Evolutionary conservation across 163 green algal genomes (phyloP).

Genomic region (Chlorella variabilis): DNA sequence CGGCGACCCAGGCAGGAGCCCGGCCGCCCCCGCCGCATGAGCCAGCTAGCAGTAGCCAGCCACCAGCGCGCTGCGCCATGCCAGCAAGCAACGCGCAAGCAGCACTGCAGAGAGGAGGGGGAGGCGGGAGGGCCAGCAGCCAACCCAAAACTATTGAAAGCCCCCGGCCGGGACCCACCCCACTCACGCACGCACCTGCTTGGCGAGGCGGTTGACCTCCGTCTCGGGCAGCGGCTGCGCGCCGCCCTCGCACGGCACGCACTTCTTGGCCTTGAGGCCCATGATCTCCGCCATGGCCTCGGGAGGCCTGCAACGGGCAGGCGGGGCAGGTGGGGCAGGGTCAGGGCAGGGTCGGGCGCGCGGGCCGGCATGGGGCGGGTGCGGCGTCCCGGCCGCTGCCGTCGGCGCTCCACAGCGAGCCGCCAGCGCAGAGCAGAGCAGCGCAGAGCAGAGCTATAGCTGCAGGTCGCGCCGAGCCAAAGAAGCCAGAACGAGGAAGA

Average conservation of each 20-base stretch:
- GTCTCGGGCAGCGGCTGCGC: constrained; percentile 54
- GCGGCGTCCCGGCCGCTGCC: no score
- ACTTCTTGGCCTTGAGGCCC: constrained; percentile 65
- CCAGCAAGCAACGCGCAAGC: neutral
- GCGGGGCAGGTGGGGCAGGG: neutral
- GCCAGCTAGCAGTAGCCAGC: no score
- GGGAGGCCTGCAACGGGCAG: constrained; percentile 61
- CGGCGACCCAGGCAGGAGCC: no score
- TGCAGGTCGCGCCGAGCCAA: no score
- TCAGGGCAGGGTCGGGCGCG: neutral
- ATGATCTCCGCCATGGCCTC: constrained; percentile 66
- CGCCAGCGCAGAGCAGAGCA: no score
- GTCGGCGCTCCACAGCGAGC: no score
- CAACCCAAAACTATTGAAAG: neutral
- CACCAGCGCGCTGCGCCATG: no score
- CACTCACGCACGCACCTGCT: no score
- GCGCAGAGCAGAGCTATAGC: no score
- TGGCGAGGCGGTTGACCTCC: constrained; percentile 62
- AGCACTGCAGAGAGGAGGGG: neutral
- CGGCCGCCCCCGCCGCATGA: no score
- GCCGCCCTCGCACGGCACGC: constrained; percentile 57
- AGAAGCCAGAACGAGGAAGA: neutral
- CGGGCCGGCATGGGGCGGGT: no score
- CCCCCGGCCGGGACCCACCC: neutral
- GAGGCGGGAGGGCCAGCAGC: no score